phyloP scores from a whole-genome alignment of 208 protist species.

The Acanthamoeba culbertsoni region DNA sequence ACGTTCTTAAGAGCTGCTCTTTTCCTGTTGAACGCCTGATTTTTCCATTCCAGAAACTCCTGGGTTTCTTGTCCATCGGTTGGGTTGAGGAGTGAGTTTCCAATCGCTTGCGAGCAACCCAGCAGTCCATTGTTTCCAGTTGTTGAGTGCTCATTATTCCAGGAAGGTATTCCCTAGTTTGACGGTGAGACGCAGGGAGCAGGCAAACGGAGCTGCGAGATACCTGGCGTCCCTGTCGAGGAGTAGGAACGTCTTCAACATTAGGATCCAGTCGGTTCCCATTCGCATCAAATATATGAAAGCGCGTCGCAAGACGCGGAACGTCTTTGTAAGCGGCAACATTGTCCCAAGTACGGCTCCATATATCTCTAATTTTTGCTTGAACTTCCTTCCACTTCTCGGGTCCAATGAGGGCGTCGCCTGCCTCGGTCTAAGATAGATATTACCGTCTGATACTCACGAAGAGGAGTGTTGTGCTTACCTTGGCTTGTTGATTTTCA shows the following conservation, averaged over 20 bases:
- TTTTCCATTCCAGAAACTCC: neutral
- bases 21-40: neutral
- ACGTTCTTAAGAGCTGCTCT: neutral
- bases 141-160: neutral
- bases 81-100: no score
- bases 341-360: neutral
- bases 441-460: no score
- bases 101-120: no score
- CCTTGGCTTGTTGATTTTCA: neutral
- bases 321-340: conserved; percentile 17
- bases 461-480: no score
- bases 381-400: neutral
- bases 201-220: neutral
- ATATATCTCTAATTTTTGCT: neutral
- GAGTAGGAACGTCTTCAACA: neutral
- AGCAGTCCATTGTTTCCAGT: no score
- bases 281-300: neutral
- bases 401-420: neutral
- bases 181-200: neutral
- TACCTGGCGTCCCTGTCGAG: neutral
- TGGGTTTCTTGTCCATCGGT: neutral
- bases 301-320: neutral
- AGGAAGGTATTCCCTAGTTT: neutral
- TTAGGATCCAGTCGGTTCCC: neutral
- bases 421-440: neutral